Evolutionary conservation across 2,329 filamentous ascomycete genomes (phyloP), one percentile per base, ranked within the genome.

Genomic region (Botrytis deweyae): DNA sequence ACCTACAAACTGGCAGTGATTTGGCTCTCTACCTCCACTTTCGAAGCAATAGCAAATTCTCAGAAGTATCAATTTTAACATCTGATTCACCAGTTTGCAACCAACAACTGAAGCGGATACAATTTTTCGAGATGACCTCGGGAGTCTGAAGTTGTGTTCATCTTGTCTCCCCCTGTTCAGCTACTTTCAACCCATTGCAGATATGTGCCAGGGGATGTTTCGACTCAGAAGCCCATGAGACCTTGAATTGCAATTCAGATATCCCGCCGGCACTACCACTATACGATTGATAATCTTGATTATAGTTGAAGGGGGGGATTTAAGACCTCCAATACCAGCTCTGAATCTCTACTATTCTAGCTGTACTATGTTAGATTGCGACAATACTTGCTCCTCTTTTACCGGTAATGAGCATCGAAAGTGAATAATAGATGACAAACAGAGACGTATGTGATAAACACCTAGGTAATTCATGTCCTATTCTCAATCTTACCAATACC

Each of bases 21-120:
- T 55, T 55, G 52, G 0, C 2, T 55, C 1, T 55, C 25, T 55
- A 29, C 25, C n/a, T 29, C n/a, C 14, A 18, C n/a, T 2, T 16
- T 55, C n/a, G 6, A 55, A 55, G 14, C n/a, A 55, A 55, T 29
- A 29, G 4, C 14, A 29, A 29, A 8, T 29, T 29, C 14, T 8
- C n/a, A 29, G 25, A n/a, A 55, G 0, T 29, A 18, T 16, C 12
- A 55, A 14, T 0, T 16, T 14, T n/a, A 14, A 16, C 25, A 29
- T 29, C n/a, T 52, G 14, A 16, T 29, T 6, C 14, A 29, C 1
- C 2, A 55, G 14, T 29, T n/a, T 55, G n/a, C 10, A 52, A 52
- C 25, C 49, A 52, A 52, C 22, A 10, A 14, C 22, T 5, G 12
- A 52, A 52, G 49, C 10, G 25, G 1, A 52, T 14, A n/a, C 6